Base-by-base conservation (phyloP, 2,329 filamentous ascomycete genomes). In the Aspergillus aculeatus region DNA sequence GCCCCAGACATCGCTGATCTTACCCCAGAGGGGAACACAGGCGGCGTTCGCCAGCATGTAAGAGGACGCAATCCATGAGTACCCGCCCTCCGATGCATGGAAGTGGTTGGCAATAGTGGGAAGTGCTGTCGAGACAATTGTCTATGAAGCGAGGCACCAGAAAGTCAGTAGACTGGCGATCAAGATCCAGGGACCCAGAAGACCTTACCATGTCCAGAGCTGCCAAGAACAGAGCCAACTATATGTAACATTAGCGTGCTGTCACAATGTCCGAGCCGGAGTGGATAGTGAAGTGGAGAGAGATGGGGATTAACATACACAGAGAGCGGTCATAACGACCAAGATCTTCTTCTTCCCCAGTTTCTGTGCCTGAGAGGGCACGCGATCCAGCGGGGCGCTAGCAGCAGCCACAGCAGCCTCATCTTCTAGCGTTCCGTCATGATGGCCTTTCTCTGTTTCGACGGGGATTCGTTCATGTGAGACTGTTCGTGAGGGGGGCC, bases 1-100 rank as follows among this genome's bases (percentile, higher is more conserved):
- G 2, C 87, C 87, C 75, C 84, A 89, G 59, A 89, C 89, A 64
- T 89, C 87, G 49, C 83, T 85, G 23, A 88, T 74, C 67, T 88
- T 88, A 23, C 85, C 84, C 84, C 85, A 87, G 32, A 84, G 78
- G 2, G 84, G 84, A 2, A 83, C 82, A 21, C 82, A 76, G 14
- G 78, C 72, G 23, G 80, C 75, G 64, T 80, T 78, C 55, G 75
- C 77, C 54, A 81, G 69, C 16, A 81, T 70, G 64, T 78, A 81
- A 10, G 78, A 76, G 16, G 77, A 79, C 19, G 78, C 78, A 62
- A 82, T 79, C 79, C 78, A 82, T 58, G 80, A 78, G 64, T 80
- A 80, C 44, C 78, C 75, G 61, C 77, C 73, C 63, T 77, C 71
- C 9, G 73, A 75, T 56, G 80, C 75, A 57, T 77, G 62, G 53